A percentile compares a stretch with the other conserved stretches of the same genome.
Conservation (phyloP, 495 filamentous ascomycete species). For the Aspergillus carlsbadensis region DNA sequence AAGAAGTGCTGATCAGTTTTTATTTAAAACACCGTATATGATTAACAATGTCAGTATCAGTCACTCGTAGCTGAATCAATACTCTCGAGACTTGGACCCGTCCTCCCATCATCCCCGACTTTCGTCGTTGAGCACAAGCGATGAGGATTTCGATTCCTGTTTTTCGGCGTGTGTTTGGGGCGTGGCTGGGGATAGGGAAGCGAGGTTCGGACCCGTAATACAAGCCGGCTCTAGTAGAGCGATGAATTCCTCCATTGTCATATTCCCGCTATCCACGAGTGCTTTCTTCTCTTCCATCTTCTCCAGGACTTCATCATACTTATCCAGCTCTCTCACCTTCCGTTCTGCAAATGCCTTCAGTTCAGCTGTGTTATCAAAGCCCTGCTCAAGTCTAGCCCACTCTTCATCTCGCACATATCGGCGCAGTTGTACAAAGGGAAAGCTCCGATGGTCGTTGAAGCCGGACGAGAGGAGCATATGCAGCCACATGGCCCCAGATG, state of each 20-base stretch:
- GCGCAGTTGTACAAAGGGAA: slow-evolving; percentile 32
- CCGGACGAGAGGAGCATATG: slow-evolving; percentile 33
- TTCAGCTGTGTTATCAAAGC: slow-evolving; percentile 19
- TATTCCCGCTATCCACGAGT: slow-evolving; percentile 25
- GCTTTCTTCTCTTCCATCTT: slow-evolving; percentile 25
- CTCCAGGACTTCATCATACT: slow-evolving; percentile 32
- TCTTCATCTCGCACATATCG: slow-evolving; percentile 26
- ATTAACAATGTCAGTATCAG: no score
- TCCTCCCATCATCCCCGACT: background rate
- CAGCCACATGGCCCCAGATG: slow-evolving; percentile 35
- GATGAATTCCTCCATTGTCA: slow-evolving; percentile 31
- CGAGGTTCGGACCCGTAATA: no score
- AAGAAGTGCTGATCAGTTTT: no score
- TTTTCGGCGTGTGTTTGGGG: no score
- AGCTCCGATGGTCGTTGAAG: slow-evolving; percentile 29
- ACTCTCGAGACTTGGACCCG: background rate
- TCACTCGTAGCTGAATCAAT: background rate
- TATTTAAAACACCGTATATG: no score
- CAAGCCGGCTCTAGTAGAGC: background rate
- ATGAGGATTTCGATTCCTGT: no score
- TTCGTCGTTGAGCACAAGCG: background rate
- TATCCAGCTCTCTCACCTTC: slow-evolving; percentile 24
- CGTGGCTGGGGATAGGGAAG: no score
- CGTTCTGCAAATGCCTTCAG: slow-evolving; percentile 18
- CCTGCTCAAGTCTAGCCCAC: slow-evolving; percentile 25